Base-by-base conservation (phyloP, 805 yeast genomes). In the Ogataea saltuana region DNA sequence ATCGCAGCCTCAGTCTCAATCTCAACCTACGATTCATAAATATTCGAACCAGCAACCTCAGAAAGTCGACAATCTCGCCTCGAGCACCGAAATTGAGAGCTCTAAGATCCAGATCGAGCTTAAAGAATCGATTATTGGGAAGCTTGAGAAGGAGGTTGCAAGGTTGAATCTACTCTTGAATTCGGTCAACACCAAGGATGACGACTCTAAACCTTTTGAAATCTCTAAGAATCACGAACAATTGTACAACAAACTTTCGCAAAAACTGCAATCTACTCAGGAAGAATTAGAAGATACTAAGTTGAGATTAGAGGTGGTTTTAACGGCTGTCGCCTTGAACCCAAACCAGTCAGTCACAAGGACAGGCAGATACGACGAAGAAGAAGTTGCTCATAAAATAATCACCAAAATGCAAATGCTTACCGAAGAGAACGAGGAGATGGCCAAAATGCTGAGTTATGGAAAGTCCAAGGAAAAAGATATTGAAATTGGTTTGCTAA, bases 391-490 rank as follows among this genome's bases (percentile, higher is more conserved):
- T 11, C 93, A 87, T 58, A 81, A 82, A 54, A 77, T 86, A 45
- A 69, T 87, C 29, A 72, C 74, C 30, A 79, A 85, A 53, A 54
- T 88, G 50, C 76, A 77, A 41, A 67, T 74, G 44, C 64, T 88
- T 46, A 78, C 78, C 15, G 75, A 73, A 34, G 95, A 88, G 58
- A 88, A 88, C 58, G 81, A 80, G 44, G 80, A 74, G 49, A 71
- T 88, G 65, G 73, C 82, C 48, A 78, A 78, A 53, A 79, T 85
- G 81, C 61, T 86, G 9, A 80, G 89, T 50, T 82, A 74, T 61
- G 88, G 95, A n/a, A 81, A 81, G 58, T 74, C 85, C 32, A 83
- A 83, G 56, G 88, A 86, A 55, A 68, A 80, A 48, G 77, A 81
- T 45, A 76, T 86, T 31, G 88, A 84, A 60, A 60, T 85, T 31